Percentiles rank a stretch among this genome's conserved stretches.
These are phyloP conservation scores for Thelephora terrestris DNA, from an alignment of 1,284 basidiomycete genomes.

Conservation along the genomic window DNA sequence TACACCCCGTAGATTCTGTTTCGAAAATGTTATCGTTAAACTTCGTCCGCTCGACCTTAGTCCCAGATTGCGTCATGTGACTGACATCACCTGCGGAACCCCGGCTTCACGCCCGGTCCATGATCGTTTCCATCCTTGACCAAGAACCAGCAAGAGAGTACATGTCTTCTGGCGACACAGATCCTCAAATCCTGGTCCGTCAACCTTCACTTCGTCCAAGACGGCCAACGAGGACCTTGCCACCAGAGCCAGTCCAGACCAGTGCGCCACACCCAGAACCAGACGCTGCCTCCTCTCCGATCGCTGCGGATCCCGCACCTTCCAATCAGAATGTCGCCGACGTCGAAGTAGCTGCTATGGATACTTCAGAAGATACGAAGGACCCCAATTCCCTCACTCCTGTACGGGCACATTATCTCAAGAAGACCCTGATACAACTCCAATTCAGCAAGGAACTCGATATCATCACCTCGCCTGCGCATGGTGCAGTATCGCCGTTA, in stretches of 20 bases:
- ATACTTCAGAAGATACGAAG: not conserved
- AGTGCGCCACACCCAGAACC: not conserved
- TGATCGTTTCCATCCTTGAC: not conserved
- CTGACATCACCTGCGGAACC: not conserved
- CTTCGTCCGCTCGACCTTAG: not conserved
- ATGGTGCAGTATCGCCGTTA: conserved; percentile 56
- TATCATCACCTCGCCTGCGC: conserved; percentile 46
- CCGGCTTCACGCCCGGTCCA: not conserved
- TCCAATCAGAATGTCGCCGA: not conserved
- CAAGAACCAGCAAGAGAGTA: too few relatives aligned
- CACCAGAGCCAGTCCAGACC: conserved; percentile 1
- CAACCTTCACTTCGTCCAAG: conserved; percentile 9
- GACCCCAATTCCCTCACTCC: conserved; percentile 19
- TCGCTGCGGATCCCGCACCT: not conserved
- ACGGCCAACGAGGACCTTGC: conserved; percentile 13
- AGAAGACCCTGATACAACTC: conserved; percentile 48
- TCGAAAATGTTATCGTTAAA: not conserved
- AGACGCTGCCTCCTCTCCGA: not conserved
- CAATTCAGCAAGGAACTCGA: conserved; percentile 74
- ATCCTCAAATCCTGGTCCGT: not conserved
- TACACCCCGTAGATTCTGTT: conserved; percentile 40
- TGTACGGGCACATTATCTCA: conserved; percentile 25
- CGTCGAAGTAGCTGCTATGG: not conserved
- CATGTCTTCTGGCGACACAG: too few relatives aligned
- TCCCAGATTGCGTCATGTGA: not conserved